A percentile compares a stretch with the other conserved stretches of the same genome.
These are phyloP conservation scores for Fusarium torreyae DNA, from an alignment of 2,329 filamentous ascomycete genomes.

Conservation along the genomic window DNA sequence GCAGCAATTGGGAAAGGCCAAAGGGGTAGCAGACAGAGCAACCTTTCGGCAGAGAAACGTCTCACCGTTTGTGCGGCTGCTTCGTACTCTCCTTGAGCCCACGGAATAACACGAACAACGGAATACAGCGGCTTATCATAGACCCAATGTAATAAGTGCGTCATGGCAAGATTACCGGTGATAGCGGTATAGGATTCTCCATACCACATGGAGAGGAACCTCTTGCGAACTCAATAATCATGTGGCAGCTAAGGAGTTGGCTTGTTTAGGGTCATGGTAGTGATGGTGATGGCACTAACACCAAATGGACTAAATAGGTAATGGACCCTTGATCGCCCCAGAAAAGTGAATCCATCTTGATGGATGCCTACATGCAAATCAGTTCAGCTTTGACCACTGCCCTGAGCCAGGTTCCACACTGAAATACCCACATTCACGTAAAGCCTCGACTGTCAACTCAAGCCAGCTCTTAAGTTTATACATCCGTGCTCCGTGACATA, in stretches of 20 bases:
- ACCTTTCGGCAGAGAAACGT: background rate
- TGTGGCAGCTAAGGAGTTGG: no score
- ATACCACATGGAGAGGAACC: no score
- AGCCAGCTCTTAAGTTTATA: no score
- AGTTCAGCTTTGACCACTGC: background rate
- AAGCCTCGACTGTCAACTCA: no score
- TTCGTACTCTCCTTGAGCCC: background rate
- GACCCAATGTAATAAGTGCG: no score
- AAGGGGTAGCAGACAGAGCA: no score
- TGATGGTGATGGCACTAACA: background rate
- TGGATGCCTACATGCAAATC: slow-evolving; percentile 2
- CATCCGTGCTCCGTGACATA: no score
- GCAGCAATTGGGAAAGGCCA: background rate
- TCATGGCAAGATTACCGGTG: background rate
- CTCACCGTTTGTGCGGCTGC: background rate
- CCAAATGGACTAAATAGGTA: slow-evolving; percentile 10
- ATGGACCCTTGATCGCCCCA: slow-evolving; percentile 11
- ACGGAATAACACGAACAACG: background rate
- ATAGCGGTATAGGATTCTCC: background rate
- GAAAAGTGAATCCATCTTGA: background rate
- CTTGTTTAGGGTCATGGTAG: background rate
- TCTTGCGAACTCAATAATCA: no score
- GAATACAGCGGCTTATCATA: no score
- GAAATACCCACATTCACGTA: no score
- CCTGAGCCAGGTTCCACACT: background rate